These are phyloP conservation scores for Emericellopsis atlantica DNA, from an alignment of 2,329 filamentous ascomycete genomes.

Conservation along the genomic window DNA sequence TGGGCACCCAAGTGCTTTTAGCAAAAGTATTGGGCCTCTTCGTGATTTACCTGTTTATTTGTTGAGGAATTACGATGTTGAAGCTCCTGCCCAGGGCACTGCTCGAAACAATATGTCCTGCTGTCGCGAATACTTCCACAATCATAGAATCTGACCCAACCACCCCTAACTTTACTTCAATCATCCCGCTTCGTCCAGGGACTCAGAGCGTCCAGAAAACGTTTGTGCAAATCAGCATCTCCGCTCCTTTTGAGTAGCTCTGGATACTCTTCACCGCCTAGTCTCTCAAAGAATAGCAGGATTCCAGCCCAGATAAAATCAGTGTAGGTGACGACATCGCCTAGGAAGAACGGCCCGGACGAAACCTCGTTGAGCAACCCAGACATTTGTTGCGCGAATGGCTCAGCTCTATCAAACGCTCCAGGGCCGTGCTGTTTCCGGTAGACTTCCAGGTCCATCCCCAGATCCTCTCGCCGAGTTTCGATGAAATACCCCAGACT, in stretches of 20 bases:
- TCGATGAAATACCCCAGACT: conserved; percentile 41
- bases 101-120: too few relatives aligned
- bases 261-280: conserved; percentile 24
- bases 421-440: conserved; percentile 23
- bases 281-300: conserved; percentile 25
- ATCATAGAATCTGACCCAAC: too few relatives aligned
- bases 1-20: too few relatives aligned
- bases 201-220: conserved; percentile 1
- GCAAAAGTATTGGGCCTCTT: too few relatives aligned
- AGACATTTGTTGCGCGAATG: conserved; percentile 20
- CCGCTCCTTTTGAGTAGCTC: conserved; percentile 15
- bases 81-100: too few relatives aligned
- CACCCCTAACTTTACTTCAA: background rate
- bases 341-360: conserved; percentile 49
- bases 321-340: conserved; percentile 38
- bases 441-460: conserved; percentile 39
- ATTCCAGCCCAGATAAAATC: conserved; percentile 43
- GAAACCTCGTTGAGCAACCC: conserved; percentile 38
- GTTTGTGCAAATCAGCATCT: conserved; percentile 2
- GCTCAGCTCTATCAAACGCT: conserved; percentile 31
- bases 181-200: conserved; percentile 3
- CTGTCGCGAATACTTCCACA: too few relatives aligned
- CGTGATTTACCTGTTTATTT: too few relatives aligned
- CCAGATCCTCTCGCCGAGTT: conserved; percentile 34
- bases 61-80: too few relatives aligned